These are phyloP conservation scores for Eucalyptus cladocalyx DNA, from an alignment of 345 rosid species.

Conservation along the genomic window DNA sequence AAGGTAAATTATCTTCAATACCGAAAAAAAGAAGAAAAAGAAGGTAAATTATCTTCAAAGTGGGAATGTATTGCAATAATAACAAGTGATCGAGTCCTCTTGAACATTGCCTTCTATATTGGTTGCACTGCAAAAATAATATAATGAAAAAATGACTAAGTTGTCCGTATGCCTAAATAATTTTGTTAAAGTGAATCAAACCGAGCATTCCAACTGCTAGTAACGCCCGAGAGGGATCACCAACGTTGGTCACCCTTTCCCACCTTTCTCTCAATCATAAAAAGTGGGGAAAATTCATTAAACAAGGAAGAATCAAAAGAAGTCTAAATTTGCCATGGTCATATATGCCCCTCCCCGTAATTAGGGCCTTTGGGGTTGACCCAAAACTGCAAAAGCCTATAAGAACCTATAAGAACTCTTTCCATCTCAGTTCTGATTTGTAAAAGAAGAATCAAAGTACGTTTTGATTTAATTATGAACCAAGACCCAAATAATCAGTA, in stretches of 20 bases:
- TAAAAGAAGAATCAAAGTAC: neutral
- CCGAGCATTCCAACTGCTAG: neutral
- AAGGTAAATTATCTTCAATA: neutral
- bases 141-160: neutral
- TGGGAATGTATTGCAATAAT: neutral
- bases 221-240: neutral
- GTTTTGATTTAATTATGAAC: neutral
- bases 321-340: neutral
- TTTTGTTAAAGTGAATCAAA: neutral
- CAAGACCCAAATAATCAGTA: neutral
- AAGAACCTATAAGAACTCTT: neutral
- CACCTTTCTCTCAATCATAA: neutral
- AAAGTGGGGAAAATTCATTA: neutral
- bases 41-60: neutral
- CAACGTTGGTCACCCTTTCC: neutral
- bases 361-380: neutral
- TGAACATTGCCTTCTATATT: neutral
- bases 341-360: neutral
- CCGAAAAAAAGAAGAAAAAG: too few species aligned
- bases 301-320: neutral
- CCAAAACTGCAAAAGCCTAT: neutral
- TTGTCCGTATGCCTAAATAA: too few species aligned
- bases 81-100: neutral
- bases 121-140: neutral
- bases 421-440: neutral